Evolutionary conservation across 2,329 filamentous ascomycete genomes (phyloP), one percentile per base, ranked within the genome.

Genomic region (Chaetomiaceae sp.): DNA sequence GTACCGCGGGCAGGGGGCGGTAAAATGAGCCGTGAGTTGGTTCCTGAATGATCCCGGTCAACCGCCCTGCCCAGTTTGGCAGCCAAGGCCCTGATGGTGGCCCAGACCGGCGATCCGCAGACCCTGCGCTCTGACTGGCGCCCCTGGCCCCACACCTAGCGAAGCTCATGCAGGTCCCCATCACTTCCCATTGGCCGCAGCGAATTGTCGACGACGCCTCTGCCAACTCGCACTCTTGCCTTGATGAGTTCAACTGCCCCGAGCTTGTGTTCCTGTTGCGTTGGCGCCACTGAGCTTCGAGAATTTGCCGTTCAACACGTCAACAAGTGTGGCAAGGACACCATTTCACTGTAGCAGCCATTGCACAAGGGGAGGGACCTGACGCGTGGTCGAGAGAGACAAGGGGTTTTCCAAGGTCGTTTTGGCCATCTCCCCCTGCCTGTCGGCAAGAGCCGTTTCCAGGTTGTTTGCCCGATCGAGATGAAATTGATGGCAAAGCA

Each of bases 141-240:
- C 23, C 23, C n/a, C 29, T 7, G 6, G 55, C 37, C 43, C 47
- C 53, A 50, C 34, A 49, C 27, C 27, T 43, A 55, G 47, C 38
- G 39, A 34, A 37, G 50, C 45, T 46, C 36, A 53, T 54, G 55
- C 55, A 59, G 57, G 57, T 59, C 57, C 57, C 49, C n/a, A 7
- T 1, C 9, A 29, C 8, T 17, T 53, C 17, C 36, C 29, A 59
- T 57, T 59, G 51, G 57, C 33, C 51, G 53, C 25, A 38, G 6
- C 5, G 6, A 20, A 25, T 37, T 25, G 19, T 40, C 22, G 22
- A 25, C 12, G 4, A 19, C 39, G 15, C 23, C 6, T 19, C 15
- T 25, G n/a, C 43, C 38, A 15, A 9, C 8, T 33, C 22, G 15
- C 39, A 23, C 11, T 33, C 36, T 14, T 44, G 45, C 37, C 51